Conservation (phyloP, 139 green algal genomes). For the Closterium sp. region DNA sequence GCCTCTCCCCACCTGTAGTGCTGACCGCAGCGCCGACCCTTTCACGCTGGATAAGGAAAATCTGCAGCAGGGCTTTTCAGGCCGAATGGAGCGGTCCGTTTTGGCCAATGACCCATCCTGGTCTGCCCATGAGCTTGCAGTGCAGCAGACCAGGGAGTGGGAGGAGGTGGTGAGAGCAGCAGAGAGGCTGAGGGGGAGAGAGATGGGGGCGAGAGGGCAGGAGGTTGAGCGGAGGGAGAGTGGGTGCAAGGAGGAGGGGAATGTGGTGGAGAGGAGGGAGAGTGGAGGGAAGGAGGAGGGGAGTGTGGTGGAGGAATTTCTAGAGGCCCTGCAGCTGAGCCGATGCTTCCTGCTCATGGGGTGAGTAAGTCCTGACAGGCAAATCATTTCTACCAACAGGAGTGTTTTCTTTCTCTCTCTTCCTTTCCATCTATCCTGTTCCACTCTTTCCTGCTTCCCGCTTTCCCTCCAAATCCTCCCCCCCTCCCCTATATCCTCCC, state of each 20-base stretch:
- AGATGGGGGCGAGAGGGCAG: not conserved
- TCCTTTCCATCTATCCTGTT: not conserved
- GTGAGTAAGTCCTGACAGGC: no score
- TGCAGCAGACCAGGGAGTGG: not conserved
- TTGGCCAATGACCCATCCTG: not conserved
- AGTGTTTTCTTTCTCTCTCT: not conserved
- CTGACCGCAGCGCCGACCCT: not conserved
- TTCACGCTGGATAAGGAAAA: not conserved
- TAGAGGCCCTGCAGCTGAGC: slow-evolving; percentile 32
- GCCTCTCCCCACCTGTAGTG: no score
- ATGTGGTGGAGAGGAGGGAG: not conserved
- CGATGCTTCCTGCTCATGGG: slow-evolving; percentile 38
- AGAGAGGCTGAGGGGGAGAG: not conserved
- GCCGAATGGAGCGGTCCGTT: not conserved
- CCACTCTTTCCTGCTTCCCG: not conserved
- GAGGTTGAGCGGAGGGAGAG: not conserved
- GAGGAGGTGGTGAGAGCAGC: not conserved
- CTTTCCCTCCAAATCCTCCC: no score
- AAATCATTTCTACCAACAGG: no score
- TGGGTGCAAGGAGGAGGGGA: not conserved
- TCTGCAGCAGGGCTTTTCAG: not conserved
- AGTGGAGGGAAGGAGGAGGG: not conserved
- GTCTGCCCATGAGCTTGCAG: not conserved
- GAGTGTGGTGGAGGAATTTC: slow-evolving; percentile 19
- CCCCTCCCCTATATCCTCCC: no score